A percentile compares a stretch with the other conserved stretches of the same genome.
Evolutionary conservation across 345 rosid genomes (phyloP).

Genomic region (Anacardium occidentale): DNA sequence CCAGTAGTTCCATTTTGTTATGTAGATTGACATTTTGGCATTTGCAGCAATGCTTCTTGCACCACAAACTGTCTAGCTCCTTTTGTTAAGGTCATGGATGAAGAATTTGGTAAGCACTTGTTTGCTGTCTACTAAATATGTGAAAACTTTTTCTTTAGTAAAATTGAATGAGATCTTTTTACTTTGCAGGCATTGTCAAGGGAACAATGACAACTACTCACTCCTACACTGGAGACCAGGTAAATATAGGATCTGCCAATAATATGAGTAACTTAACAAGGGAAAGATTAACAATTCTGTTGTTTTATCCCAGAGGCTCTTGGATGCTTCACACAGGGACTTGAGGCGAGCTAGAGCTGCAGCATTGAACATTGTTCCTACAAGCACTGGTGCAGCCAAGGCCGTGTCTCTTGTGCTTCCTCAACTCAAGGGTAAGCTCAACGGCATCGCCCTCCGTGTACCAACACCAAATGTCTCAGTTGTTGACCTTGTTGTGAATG

Average conservation of each 20-base stretch:
- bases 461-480: constrained; percentile 99
- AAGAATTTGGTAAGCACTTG: constrained; percentile 66
- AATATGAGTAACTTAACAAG: neutral
- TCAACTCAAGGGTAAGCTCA: constrained; percentile 96
- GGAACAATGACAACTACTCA: constrained; percentile 99
- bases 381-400: constrained; percentile 99
- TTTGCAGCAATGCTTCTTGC: constrained; percentile 93
- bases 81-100: constrained; percentile 84
- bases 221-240: constrained; percentile 99
- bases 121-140: neutral
- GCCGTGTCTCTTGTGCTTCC: constrained; percentile 94
- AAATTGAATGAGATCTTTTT: neutral
- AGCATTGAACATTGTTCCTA: constrained; percentile 92
- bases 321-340: constrained; percentile 98
- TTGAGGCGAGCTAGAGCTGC: constrained; percentile 98
- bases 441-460: constrained; percentile 93
- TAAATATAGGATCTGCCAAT: constrained; percentile 25
- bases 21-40: constrained; percentile 13
- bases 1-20: neutral
- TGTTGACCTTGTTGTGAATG: constrained; percentile 87
- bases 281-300: neutral
- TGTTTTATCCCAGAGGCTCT: constrained; percentile 62
- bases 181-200: constrained; percentile 80
- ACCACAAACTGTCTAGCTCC: constrained; percentile 98
- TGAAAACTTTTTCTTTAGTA: neutral